Base-by-base conservation (phyloP, 768 basidiomycete genomes). In the Boletales sp. region DNA sequence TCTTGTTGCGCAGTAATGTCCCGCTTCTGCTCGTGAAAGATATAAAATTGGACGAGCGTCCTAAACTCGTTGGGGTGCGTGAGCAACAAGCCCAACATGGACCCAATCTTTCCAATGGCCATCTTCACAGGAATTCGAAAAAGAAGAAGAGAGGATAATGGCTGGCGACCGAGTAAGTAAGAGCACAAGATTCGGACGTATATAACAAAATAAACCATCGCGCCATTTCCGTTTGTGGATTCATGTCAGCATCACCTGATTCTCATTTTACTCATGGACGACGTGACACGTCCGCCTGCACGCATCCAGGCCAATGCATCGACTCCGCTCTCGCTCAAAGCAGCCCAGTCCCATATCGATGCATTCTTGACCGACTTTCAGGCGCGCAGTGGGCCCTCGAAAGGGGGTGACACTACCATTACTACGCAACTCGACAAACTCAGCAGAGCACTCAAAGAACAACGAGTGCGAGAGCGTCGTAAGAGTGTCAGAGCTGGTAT, bases 21-120 rank as follows among this genome's bases (percentile, higher is more conserved):
- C 58, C 93, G 83, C 61, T 83, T 83, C 56, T 79, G 75, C 53
- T 92, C 85, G 69, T 92, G 82, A 71, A 85, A 94, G 32, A 96
- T 58, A 59, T 81, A 82, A 74, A 86, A 97, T 61, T 93, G 88
- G 21, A 94, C 57, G 32, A 97, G 78, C 30, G 81, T 84, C 56
- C 83, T 82, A 66, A 94, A 87, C 65, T 99, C 95, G 53, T 78
- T 62, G 13, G 92, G 92, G 57, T 90, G 91, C 0, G 86, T 85
- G 63, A 92, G 65, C 56, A 87, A 73, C 28, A 92, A 74, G 34
- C 77, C 70, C 54, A 90, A 67, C 80, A 85, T 83, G 13, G 66
- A 53, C 48, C 80, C 77, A 9, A 76, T 58, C 54, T 76, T 70
- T 50, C 74, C 78, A 84, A 89, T 83, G 12, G 56, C 53, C 62